Percentiles rank a stretch among this genome's conserved stretches.
phyloP scores from a whole-genome alignment of 1,284 basidiomycete genomes.

The Vanrija sp. region DNA sequence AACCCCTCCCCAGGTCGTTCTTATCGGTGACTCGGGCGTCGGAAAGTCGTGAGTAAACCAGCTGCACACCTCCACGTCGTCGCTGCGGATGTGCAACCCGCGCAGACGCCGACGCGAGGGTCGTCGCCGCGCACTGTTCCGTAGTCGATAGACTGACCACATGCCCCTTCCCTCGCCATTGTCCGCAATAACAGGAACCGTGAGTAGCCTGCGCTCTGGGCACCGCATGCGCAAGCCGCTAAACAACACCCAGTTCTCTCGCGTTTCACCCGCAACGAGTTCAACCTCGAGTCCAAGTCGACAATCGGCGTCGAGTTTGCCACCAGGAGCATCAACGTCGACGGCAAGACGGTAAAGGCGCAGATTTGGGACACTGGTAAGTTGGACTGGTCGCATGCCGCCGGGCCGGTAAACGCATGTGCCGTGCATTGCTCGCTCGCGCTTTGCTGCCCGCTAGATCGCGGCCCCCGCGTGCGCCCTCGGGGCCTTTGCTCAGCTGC shows the following conservation, averaged over 20 bases:
- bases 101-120: neutral
- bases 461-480: neutral
- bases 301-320: slow-evolving; percentile 99
- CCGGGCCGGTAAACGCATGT: too few relatives aligned
- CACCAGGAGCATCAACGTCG: slow-evolving; percentile 89
- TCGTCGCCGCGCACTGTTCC: neutral
- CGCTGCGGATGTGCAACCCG: neutral
- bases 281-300: slow-evolving; percentile 97
- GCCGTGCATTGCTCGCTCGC: too few relatives aligned
- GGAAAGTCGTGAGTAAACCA: slow-evolving; percentile 72
- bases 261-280: slow-evolving; percentile 98
- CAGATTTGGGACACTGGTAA: slow-evolving; percentile 99
- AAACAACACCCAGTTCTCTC: slow-evolving; percentile 54
- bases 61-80: neutral
- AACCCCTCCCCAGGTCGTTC: slow-evolving; percentile 66
- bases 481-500: neutral
- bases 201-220: slow-evolving; percentile 24
- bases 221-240: neutral
- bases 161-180: neutral
- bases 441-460: neutral
- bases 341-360: slow-evolving; percentile 95
- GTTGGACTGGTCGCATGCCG: slow-evolving; percentile 24
- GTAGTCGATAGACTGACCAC: neutral
- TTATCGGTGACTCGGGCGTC: slow-evolving; percentile 98
- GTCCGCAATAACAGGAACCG: slow-evolving; percentile 42